Percentiles rank a stretch among this genome's conserved stretches.
Conservation (phyloP, 805 yeast species). For the Yarrowia sp. region DNA sequence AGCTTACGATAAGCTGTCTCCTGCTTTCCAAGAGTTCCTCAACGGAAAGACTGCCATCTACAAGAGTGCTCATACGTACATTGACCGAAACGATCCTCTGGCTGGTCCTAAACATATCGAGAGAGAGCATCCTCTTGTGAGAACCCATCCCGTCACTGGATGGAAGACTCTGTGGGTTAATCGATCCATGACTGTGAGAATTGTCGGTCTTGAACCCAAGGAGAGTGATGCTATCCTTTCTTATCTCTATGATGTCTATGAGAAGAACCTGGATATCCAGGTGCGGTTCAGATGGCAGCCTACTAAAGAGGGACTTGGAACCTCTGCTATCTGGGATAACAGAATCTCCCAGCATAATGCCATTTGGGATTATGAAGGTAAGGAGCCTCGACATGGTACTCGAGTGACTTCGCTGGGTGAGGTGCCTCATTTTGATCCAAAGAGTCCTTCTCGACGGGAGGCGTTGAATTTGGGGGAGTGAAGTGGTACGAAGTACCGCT, state of each 20-base stretch:
- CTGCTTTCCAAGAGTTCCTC: slow-evolving; percentile 47
- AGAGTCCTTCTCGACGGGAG: slow-evolving; percentile 32
- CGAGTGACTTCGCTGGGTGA: slow-evolving; percentile 58
- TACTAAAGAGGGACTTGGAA: slow-evolving; percentile 45
- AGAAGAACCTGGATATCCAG: slow-evolving; percentile 54
- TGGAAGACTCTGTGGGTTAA: slow-evolving; percentile 58
- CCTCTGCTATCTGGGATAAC: slow-evolving; percentile 62
- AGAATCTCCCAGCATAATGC: slow-evolving; percentile 55
- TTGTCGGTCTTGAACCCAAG: slow-evolving; percentile 51
- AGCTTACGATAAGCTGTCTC: slow-evolving; percentile 53
- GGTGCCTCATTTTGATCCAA: slow-evolving; percentile 49
- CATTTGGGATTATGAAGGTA: slow-evolving; percentile 50
- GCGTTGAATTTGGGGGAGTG: background rate
- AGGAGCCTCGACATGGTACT: slow-evolving; percentile 41
- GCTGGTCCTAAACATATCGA: slow-evolving; percentile 44
- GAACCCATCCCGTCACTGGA: slow-evolving; percentile 67
- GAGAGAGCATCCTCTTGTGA: slow-evolving; percentile 52
- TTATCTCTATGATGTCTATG: slow-evolving; percentile 48
- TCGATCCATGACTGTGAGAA: slow-evolving; percentile 50
- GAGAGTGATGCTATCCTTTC: slow-evolving; percentile 51
- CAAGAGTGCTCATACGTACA: slow-evolving; percentile 45
- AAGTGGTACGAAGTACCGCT: too few species aligned
- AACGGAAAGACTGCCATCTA: slow-evolving; percentile 47
- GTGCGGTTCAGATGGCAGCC: slow-evolving; percentile 52
- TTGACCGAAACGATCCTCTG: slow-evolving; percentile 48